Percentiles rank a stretch among this genome's conserved stretches.
These are phyloP conservation scores for Fusarium liriodendri DNA, from an alignment of 2,329 filamentous ascomycete species.

Conservation along the genomic window DNA sequence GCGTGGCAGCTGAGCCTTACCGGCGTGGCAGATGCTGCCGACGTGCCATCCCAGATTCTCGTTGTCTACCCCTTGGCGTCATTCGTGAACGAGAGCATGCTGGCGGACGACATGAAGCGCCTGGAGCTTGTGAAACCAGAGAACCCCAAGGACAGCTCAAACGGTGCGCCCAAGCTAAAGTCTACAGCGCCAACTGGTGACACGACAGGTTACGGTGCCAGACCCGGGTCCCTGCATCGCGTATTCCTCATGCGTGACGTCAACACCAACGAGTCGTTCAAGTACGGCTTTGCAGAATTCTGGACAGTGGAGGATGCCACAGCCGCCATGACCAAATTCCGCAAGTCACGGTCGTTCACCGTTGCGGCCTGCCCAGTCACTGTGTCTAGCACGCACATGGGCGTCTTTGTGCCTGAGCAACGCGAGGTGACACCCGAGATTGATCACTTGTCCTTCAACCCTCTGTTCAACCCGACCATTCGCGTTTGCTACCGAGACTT, in stretches of 20 bases:
- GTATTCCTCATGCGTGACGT: conserved; percentile 82
- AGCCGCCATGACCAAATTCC: conserved; percentile 78
- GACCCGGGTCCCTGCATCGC: conserved; percentile 78
- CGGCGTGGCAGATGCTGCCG: conserved; percentile 60
- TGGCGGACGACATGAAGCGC: conserved; percentile 79
- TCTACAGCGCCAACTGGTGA: conserved; percentile 68
- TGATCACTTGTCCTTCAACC: conserved; percentile 75
- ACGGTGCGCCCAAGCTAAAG: conserved; percentile 64
- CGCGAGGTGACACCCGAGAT: conserved; percentile 65
- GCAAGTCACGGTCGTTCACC: conserved; percentile 79
- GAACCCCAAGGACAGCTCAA: conserved; percentile 56
- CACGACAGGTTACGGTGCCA: conserved; percentile 74
- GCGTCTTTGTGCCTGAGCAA: conserved; percentile 82
- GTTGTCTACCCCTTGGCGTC: conserved; percentile 78
- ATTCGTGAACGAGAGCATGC: conserved; percentile 76
- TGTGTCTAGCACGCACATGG: conserved; percentile 83
- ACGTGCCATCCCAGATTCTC: conserved; percentile 78
- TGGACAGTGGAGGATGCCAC: conserved; percentile 80
- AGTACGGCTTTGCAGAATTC: conserved; percentile 88
- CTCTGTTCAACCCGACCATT: conserved; percentile 74
- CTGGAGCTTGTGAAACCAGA: conserved; percentile 73
- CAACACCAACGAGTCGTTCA: conserved; percentile 77
- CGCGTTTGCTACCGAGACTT: conserved; percentile 83
- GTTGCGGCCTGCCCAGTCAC: conserved; percentile 79
- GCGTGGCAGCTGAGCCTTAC: conserved; percentile 55